Conservation (phyloP, 2,329 filamentous ascomycete genomes). For the Botryotinia calthae region DNA sequence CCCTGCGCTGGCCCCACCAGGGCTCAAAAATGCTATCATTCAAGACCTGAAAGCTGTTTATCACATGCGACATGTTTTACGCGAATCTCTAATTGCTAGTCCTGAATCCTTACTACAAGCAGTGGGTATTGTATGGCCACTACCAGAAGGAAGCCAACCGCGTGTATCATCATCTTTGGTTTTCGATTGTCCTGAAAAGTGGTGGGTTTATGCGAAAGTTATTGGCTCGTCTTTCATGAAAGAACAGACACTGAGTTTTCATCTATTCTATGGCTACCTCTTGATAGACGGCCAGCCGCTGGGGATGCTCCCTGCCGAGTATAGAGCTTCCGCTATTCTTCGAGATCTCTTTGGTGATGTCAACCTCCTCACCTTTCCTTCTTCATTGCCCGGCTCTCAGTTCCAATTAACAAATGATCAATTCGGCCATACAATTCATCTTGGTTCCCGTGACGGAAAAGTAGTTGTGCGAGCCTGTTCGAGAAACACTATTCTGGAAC, state of each 20-base stretch:
- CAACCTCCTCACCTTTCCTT: conserved; percentile 52
- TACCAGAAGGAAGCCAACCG: conserved; percentile 30
- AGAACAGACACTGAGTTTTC: conserved; percentile 43
- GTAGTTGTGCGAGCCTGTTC: conserved; percentile 47
- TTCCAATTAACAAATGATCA: conserved; percentile 43
- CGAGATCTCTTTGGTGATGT: conserved; percentile 53
- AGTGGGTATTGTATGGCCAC: conserved; percentile 46
- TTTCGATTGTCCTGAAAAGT: conserved; percentile 32
- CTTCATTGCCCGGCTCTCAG: conserved; percentile 51
- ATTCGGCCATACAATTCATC: conserved; percentile 49
- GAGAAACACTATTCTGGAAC: conserved; percentile 35
- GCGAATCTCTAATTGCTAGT: conserved; percentile 38
- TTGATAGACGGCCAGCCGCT: conserved; percentile 49
- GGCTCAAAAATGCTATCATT: conserved; percentile 43
- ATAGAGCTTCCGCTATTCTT: conserved; percentile 46
- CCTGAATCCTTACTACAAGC: conserved; percentile 38
- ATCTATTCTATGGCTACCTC: conserved; percentile 49
- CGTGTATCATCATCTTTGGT: conserved; percentile 28
- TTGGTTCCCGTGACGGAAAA: conserved; percentile 47
- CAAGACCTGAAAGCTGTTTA: conserved; percentile 48
- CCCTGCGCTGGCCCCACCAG: conserved; percentile 38
- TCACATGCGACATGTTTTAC: conserved; percentile 40
- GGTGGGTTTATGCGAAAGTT: conserved; percentile 40
- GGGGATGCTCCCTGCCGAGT: conserved; percentile 52
- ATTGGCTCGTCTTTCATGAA: conserved; percentile 31